A percentile compares a stretch with the other conserved stretches of the same genome.
phyloP scores from a whole-genome alignment of 163 green algal species.

The Scenedesmus sp. region DNA sequence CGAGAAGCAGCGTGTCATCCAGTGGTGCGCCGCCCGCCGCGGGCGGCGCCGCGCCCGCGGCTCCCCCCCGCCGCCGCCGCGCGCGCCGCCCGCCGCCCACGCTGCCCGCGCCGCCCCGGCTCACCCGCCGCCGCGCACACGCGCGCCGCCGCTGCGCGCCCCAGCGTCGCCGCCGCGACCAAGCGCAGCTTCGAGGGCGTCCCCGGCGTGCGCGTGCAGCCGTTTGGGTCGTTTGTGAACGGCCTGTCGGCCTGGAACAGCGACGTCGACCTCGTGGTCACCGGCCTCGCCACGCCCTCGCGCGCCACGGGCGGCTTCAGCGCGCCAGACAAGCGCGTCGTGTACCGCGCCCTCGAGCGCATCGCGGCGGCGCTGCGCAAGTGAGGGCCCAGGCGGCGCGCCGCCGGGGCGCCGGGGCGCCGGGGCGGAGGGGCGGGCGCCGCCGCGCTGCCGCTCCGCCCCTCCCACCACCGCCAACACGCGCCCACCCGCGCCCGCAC shows the following conservation, averaged over 20 bases:
- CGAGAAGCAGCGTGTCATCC: conserved; percentile 54
- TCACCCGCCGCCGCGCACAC: not conserved
- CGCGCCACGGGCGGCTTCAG: conserved; percentile 44
- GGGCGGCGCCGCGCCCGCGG: not conserved
- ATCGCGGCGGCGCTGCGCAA: conserved; percentile 24
- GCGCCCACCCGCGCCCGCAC: no score
- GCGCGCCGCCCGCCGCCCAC: no score
- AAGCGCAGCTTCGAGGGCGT: conserved; percentile 10
- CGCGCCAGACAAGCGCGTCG: conserved; percentile 28
- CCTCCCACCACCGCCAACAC: no score
- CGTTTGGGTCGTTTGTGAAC: conserved; percentile 66
- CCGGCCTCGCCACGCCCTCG: conserved; percentile 57
- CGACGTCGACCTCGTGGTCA: conserved; percentile 66
- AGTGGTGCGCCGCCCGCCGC: conserved; percentile 44
- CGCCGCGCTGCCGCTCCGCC: no score
- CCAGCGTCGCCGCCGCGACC: conserved; percentile 29
- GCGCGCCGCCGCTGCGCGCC: not conserved
- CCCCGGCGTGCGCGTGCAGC: conserved; percentile 45
- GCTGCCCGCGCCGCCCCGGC: not conserved
- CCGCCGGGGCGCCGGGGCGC: no score
- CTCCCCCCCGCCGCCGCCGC: not conserved
- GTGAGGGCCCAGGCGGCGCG: not conserved
- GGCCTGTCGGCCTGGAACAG: conserved; percentile 61
- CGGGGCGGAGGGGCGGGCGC: no score
- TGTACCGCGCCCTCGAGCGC: conserved; percentile 19